Evolutionary conservation across 1,284 basidiomycete genomes (phyloP).

Genomic region (Porodaedalea pini): DNA sequence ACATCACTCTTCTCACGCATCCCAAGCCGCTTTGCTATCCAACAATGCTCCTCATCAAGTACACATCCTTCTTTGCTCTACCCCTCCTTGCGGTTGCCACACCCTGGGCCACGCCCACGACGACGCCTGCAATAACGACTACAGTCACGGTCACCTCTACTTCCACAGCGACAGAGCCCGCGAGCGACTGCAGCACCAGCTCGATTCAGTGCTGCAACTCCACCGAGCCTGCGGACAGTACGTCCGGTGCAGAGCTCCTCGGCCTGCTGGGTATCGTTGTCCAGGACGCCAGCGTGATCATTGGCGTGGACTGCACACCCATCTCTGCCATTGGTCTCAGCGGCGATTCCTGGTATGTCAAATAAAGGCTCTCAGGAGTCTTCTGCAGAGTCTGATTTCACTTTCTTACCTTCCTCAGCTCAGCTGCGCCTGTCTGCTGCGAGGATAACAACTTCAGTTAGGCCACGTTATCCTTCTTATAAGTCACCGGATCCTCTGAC

Average conservation of each 20-base stretch:
- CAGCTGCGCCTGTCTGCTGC: not conserved
- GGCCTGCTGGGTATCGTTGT: conserved; percentile 9
- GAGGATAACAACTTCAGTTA: conserved; percentile 9
- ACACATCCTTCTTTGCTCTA: conserved; percentile 1
- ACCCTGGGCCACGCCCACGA: conserved; percentile 10
- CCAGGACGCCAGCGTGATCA: not conserved
- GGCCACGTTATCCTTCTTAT: not conserved
- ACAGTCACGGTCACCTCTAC: not conserved
- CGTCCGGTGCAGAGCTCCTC: not conserved
- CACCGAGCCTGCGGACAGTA: not conserved
- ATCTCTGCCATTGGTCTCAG: not conserved
- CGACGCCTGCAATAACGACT: not conserved
- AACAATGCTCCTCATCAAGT: not conserved
- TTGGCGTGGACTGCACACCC: conserved; percentile 4
- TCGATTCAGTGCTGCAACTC: not conserved
- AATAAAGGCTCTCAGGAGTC: not conserved
- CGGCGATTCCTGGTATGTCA: not conserved
- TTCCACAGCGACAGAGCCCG: not conserved
- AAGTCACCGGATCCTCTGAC: not conserved
- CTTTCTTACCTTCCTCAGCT: no score
- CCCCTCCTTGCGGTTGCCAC: conserved; percentile 19
- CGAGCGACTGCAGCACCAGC: no score
- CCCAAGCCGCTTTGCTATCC: no score
- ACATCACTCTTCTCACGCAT: no score
- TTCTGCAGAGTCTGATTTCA: not conserved